Base-by-base conservation (phyloP, 768 basidiomycete species). In the Lactarius evosmus region DNA sequence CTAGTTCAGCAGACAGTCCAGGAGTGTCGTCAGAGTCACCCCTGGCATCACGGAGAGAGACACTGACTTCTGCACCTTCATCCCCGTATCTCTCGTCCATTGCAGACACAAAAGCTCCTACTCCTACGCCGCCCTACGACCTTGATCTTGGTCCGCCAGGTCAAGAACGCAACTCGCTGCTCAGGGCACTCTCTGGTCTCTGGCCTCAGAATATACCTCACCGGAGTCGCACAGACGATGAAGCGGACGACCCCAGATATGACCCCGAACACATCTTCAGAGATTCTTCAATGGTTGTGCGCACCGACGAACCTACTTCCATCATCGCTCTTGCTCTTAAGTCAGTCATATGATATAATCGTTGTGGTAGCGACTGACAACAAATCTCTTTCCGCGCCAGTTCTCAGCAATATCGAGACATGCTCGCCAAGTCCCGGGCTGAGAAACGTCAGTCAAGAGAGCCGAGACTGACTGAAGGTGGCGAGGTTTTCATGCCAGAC, bases 291-390 rank as follows among this genome's bases (percentile, higher is more conserved):
- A 95, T 98, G 85, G 87, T 98, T 56, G 89, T 99, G 22, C 84
- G 96, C 22, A 94, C 94, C 22, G 95, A 98, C 73, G 97, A 99
- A 72, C 97, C 96, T 2, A 97, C 95, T 0, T 98, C 96, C 19
- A 97, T 98, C 71, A 95, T 98, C 67, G 95, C 97, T 7, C 86
- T 98, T 61, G 93, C 94, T 6, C 76, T 99, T 55, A 92, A 89
- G 93, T 93, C 70, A 70, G 85, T 75, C 8, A 49, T 17, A 14
- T 49, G 11, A 49, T 27, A 25, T 56, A 55, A 16, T 33, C n/a
- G 25, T 30, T 22, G 22, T 27, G 27, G 25, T 41, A 25, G 30
- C 34, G 2, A 46, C 54, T 17, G 33, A 41, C 59, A 14, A 33
- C 22, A n/a, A 17, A 60, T 61, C 44, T 61, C 52, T 6, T 49